Conservation (phyloP, 345 rosid genomes). For the Excoecaria cochinchinensis region DNA sequence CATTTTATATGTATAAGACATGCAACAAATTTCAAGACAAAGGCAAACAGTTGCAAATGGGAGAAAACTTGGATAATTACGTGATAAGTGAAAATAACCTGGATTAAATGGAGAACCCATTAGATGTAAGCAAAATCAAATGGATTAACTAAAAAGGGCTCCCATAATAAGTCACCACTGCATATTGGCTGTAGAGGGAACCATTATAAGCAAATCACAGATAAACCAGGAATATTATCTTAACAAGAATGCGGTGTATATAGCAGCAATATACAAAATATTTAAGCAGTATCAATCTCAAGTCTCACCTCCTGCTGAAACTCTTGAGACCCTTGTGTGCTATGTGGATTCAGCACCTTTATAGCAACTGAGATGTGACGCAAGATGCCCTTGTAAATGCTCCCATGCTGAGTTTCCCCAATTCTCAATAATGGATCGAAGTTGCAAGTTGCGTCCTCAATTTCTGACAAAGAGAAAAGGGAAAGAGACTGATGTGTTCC, state of each 20-base stretch:
- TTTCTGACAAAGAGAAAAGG: conserved; percentile 63
- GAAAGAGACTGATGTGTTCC: conserved; percentile 50
- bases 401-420: conserved; percentile 89
- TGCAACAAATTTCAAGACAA: too few species aligned
- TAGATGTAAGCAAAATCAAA: too few species aligned
- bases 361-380: conserved; percentile 68
- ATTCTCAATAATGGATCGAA: conserved; percentile 71
- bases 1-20: too few species aligned
- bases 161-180: too few species aligned
- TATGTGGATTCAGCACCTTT: conserved; percentile 57
- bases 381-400: conserved; percentile 60
- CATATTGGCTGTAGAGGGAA: too few species aligned
- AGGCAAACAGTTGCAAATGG: too few species aligned
- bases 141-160: too few species aligned
- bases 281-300: background rate
- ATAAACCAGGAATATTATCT: too few species aligned
- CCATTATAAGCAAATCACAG: too few species aligned
- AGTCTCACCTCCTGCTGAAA: conserved; percentile 77
- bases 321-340: conserved; percentile 74
- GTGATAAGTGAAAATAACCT: too few species aligned
- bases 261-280: background rate
- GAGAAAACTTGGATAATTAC: too few species aligned
- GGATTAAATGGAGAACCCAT: too few species aligned
- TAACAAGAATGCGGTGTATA: background rate
- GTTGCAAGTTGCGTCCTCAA: conserved; percentile 58